A percentile compares a stretch with the other conserved stretches of the same genome.
Conservation (phyloP, 2,329 filamentous ascomycete genomes). For the Monosporascus sp. region DNA sequence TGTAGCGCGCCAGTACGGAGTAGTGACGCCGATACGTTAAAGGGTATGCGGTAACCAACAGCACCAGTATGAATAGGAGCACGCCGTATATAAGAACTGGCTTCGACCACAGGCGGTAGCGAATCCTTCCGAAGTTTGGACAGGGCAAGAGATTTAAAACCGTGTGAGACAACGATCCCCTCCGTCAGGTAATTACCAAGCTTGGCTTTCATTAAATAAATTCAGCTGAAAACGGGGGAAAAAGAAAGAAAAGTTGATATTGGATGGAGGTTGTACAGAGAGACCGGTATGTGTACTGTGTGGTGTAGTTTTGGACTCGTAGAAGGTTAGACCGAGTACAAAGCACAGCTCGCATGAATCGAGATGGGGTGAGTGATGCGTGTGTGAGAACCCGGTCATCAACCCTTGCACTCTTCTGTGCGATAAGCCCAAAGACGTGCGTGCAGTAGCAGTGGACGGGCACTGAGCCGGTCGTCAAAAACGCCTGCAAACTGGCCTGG, state of each 20-base stretch:
- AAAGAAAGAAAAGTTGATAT: constrained; percentile 1
- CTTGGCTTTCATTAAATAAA: constrained; percentile 3
- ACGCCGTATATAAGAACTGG: neutral
- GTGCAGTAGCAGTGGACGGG: too few species aligned
- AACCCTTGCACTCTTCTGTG: neutral
- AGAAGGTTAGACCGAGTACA: neutral
- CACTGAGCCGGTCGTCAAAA: neutral
- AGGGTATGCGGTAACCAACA: neutral
- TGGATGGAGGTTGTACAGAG: neutral
- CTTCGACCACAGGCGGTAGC: neutral
- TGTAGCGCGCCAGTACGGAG: neutral
- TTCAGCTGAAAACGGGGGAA: neutral
- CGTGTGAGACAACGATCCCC: constrained; percentile 1
- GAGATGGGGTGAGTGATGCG: neutral
- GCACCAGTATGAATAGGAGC: neutral
- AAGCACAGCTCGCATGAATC: neutral
- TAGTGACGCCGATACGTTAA: neutral
- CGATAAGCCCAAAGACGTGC: neutral
- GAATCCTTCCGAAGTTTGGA: neutral
- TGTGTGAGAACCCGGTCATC: neutral
- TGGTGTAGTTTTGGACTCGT: neutral
- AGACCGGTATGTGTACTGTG: neutral
- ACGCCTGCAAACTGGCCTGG: neutral
- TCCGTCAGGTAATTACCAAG: neutral
- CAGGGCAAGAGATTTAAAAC: neutral